Base-by-base conservation (phyloP, 352 stramenopile species). In the Globisporangium nagaii region DNA sequence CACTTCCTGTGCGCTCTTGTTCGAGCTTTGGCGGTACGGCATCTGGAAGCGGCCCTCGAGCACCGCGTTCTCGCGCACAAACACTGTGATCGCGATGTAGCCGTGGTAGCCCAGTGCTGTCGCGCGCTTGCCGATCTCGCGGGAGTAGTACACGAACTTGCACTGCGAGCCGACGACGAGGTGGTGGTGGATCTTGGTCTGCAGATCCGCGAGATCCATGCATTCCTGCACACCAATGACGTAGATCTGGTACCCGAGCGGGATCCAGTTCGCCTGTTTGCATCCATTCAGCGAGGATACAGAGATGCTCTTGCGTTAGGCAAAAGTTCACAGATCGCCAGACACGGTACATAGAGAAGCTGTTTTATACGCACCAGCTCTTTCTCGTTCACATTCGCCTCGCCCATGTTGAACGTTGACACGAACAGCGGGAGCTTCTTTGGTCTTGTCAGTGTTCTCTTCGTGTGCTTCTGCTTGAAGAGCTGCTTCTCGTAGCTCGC, bases 341-440 rank as follows among this genome's bases (percentile, higher is more conserved):
- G n/a, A n/a, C n/a, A n/a, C n/a, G n/a, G n/a, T n/a, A n/a, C n/a
- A n/a, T n/a, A n/a, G n/a, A n/a, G n/a, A n/a, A n/a, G n/a, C n/a
- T n/a, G n/a, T n/a, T n/a, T n/a, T n/a, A n/a, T n/a, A 61, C 44
- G 28, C 72, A 84, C 66, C 53, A 91, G 58, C 30, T 91, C 68
- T 4, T 34, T 45, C 47, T 83, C 75, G 3, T 69, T 64, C 12
- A 87, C 69, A 45, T 87, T 74, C 39, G 86, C 75, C 50, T 94
- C 84, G 44, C 79, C 84, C 84, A 94, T 92, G 54, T 94, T 94
- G 61, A 94, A 94, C 22, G 84, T 92, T 19, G 84, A 90, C 20
- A 75, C 62, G 46, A 91, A 94, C 13, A 94, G 83, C 11, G 66
- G 51, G 36, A 89, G 69, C 24, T 78, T 80, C 61, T 70, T 67